Percentiles rank a stretch among this genome's conserved stretches.
phyloP scores from a whole-genome alignment of 1,139 yeast species.

The Protomyces macrosporus region DNA sequence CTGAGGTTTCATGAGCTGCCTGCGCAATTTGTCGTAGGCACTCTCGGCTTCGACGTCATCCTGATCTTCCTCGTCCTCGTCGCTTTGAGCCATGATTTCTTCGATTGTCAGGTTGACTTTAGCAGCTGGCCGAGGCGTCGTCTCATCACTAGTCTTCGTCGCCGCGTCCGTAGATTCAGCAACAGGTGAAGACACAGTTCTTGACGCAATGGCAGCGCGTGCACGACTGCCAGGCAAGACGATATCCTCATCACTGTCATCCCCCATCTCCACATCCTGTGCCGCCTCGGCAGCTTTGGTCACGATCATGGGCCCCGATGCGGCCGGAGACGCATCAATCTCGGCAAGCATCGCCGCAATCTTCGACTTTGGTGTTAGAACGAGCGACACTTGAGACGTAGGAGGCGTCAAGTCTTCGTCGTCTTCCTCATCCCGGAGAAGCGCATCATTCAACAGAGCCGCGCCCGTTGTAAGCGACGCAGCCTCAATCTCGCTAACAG shows the following conservation, averaged over 20 bases:
- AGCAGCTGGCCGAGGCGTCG: not conserved
- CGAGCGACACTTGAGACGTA: not conserved
- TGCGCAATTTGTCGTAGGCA: conserved; percentile 1
- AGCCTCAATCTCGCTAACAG: too few species aligned
- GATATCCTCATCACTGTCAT: conserved; percentile 2
- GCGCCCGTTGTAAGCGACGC: too few species aligned
- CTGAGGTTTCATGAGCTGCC: not conserved
- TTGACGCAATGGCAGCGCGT: not conserved
- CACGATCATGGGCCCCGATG: not conserved
- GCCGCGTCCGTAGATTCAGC: not conserved
- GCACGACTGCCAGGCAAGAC: not conserved
- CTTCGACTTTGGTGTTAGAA: conserved; percentile 1
- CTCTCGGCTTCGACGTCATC: not conserved
- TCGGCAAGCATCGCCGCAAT: conserved; percentile 5
- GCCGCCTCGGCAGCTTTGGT: not conserved
- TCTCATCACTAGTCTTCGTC: not conserved
- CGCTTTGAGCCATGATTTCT: conserved; percentile 10
- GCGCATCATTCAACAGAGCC: too few species aligned
- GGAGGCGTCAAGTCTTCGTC: conserved; percentile 8
- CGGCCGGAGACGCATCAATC: not conserved
- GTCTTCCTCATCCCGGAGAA: not conserved
- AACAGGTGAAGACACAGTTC: not conserved
- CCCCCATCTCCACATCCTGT: not conserved
- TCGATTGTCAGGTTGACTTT: not conserved
- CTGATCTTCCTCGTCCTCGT: not conserved